Percentiles rank a stretch among this genome's conserved stretches.
Conservation (phyloP, 208 protist genomes). For the Crithidia sp. region DNA sequence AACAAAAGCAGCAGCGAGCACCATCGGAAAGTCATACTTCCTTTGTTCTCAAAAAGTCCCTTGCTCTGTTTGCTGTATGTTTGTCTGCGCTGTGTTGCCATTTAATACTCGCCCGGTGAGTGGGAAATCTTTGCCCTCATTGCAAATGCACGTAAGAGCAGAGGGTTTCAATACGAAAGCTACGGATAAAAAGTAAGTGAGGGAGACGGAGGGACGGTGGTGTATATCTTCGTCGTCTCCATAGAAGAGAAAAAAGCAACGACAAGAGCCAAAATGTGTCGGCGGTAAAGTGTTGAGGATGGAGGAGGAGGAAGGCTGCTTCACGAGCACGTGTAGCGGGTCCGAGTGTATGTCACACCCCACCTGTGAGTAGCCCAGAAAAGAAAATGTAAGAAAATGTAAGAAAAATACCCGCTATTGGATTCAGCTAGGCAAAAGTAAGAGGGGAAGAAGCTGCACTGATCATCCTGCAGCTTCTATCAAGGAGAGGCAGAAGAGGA, state of each 20-base stretch:
- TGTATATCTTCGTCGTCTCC: no score
- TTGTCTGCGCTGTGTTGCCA: no score
- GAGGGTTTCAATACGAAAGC: not conserved
- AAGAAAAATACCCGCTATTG: not conserved
- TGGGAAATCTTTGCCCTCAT: no score
- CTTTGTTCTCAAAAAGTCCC: no score
- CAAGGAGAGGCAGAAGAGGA: not conserved
- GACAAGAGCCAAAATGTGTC: not conserved
- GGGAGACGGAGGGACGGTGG: not conserved
- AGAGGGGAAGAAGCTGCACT: no score
- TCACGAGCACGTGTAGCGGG: not conserved
- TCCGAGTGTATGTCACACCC: not conserved
- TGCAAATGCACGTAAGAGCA: no score
- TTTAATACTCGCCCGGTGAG: no score
- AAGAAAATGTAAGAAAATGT: not conserved
- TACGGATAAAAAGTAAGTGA: not conserved
- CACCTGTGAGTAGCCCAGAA: not conserved
- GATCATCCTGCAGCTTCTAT: no score
- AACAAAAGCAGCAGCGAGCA: no score
- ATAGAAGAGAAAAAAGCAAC: not conserved
- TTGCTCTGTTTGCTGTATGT: no score
- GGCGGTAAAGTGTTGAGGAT: not conserved
- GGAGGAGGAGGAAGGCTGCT: not conserved
- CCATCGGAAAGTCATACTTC: no score
- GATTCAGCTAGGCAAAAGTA: no score